Evolutionary conservation across 805 yeast genomes (phyloP).

Genomic region (Spathaspora sp.): DNA sequence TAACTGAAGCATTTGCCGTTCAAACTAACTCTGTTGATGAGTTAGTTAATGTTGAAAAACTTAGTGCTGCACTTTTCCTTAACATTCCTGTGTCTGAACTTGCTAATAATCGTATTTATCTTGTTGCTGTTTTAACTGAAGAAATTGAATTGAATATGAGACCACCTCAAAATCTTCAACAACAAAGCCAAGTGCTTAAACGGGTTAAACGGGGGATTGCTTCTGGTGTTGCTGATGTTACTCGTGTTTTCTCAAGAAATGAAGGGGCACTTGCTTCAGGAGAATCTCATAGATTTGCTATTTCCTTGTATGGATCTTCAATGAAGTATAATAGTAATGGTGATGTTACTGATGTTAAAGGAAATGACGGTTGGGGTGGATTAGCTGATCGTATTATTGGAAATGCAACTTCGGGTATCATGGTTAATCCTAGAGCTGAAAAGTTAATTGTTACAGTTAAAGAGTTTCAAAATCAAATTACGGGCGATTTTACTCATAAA

Average conservation of each 20-base stretch:
- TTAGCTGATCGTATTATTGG: constrained; percentile 70
- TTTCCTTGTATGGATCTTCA: constrained; percentile 67
- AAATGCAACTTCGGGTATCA: constrained; percentile 74
- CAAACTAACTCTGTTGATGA: constrained; percentile 57
- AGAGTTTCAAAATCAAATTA: constrained; percentile 54
- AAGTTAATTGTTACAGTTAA: constrained; percentile 65
- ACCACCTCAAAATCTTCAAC: not conserved
- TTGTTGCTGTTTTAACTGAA: constrained; percentile 76
- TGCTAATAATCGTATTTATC: constrained; percentile 60
- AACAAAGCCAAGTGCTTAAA: constrained; percentile 15
- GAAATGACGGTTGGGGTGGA: constrained; percentile 85
- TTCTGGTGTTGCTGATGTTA: constrained; percentile 83
- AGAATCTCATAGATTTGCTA: constrained; percentile 64
- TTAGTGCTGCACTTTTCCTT: constrained; percentile 76
- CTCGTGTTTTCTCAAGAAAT: constrained; percentile 67
- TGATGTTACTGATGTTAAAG: constrained; percentile 8
- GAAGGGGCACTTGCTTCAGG: constrained; percentile 59
- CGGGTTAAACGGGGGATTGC: constrained; percentile 74
- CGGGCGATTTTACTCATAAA: not conserved
- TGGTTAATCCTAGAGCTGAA: constrained; percentile 79
- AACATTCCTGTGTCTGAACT: constrained; percentile 69
- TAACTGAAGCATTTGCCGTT: constrained; percentile 79
- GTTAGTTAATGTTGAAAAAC: constrained; percentile 54
- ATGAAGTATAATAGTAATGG: constrained; percentile 16
- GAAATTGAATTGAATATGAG: constrained; percentile 43